Conservation (phyloP, 345 rosid genomes). For the Cardiospermum halicacabum region DNA sequence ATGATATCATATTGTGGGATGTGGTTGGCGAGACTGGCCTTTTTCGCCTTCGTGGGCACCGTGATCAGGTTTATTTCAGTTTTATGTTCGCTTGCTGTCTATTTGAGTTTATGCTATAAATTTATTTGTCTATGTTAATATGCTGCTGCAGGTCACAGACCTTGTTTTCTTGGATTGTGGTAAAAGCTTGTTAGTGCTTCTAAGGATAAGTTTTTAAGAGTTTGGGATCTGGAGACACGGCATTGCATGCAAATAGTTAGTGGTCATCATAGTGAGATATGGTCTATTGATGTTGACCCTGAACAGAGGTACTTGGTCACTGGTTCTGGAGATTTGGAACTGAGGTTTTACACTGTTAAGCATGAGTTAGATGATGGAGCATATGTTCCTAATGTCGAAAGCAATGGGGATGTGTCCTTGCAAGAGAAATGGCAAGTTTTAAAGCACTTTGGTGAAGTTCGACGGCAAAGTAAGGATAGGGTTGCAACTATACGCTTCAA, state of each 20-base stretch:
- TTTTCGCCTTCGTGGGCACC: constrained; percentile 84
- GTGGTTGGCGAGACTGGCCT: constrained; percentile 82
- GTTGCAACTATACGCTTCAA: constrained; percentile 72
- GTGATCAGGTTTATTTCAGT: constrained; percentile 64
- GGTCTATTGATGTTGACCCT: constrained; percentile 87
- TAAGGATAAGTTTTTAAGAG: constrained; percentile 91
- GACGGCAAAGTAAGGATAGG: constrained; percentile 84
- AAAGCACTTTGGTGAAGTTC: constrained; percentile 73
- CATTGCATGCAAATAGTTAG: constrained; percentile 89
- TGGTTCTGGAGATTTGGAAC: constrained; percentile 89
- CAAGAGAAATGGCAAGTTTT: constrained; percentile 71
- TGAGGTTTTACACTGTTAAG: constrained; percentile 66
- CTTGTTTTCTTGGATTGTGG: constrained; percentile 84
- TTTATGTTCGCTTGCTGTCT: background rate
- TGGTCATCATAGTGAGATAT: constrained; percentile 95
- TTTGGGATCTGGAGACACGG: constrained; percentile 97
- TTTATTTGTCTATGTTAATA: background rate
- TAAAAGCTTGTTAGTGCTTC: constrained; percentile 88
- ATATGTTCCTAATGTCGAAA: constrained; percentile 22
- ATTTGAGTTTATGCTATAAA: background rate
- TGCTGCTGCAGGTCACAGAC: constrained; percentile 77
- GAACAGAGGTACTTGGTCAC: constrained; percentile 76
- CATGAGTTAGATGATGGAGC: constrained; percentile 29
- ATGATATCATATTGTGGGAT: constrained; percentile 90
- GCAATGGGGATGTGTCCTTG: constrained; percentile 32